Base-by-base conservation (phyloP, 2,329 filamentous ascomycete genomes). In the Exophiala calicioides region DNA sequence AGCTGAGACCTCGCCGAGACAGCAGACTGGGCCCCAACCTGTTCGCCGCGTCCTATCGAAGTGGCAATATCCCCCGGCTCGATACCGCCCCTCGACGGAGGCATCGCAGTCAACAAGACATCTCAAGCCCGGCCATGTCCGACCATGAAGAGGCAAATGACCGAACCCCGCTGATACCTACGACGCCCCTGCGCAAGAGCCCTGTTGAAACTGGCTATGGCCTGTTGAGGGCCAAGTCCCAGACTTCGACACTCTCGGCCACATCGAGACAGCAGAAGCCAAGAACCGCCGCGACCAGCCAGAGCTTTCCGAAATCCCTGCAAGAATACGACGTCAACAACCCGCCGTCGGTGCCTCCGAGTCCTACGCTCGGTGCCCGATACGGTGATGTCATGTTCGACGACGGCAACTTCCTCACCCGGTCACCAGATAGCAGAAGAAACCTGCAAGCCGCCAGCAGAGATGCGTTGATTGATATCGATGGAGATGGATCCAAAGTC, bases 1-100 rank as follows among this genome's bases (percentile, higher is more conserved):
- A 71, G 53, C 77, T 88, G 69, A 79, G 85, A 39, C 74, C 83
- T 32, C 77, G 87, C 56, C 78, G 86, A 57, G 73, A 75, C 15
- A 75, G 72, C 55, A 66, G 70, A 12, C 29, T 56, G 21, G 44
- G 16, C 21, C 34, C 44, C 8, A 55, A 47, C 36, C 19, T 51
- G 5, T 50, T 59, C 32, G 41, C 52, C 16, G 24, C 47, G 7
- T 50, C 52, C 4, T 52, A 55, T 19, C 44, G 47, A 26, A 49
- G 29, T 20, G 15, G 20, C 15, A 15, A 21, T 24, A 41, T 47
- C 5, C 37, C 48, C 6, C 34, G 42, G 15, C 12, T 38, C 3
- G 52, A 55, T 4, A 33, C 40, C 3, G 19, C 19, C 8, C 16
- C 44, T 8, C 52, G 48, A 30, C 38, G 43, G 19, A 45, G 44